Percentiles rank a stretch among this genome's conserved stretches.
phyloP scores from a whole-genome alignment of 768 basidiomycete genomes.

The Auricularia sp. region DNA sequence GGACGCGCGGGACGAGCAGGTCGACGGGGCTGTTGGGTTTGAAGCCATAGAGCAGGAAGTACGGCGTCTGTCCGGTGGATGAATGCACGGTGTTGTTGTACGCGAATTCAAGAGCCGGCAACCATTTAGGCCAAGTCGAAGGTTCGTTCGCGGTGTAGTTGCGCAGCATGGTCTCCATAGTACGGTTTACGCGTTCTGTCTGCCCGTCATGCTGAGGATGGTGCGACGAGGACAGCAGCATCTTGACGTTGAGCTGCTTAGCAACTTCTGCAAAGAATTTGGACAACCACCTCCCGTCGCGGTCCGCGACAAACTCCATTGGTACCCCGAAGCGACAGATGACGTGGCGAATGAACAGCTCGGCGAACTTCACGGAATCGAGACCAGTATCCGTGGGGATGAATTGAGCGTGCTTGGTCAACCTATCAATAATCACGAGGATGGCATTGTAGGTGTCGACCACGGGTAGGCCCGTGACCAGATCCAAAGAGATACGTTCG shows the following conservation, averaged over 20 bases:
- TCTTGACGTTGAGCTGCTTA: not conserved
- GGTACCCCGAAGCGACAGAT: constrained; percentile 8
- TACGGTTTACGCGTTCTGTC: constrained; percentile 26
- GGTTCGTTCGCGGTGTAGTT: too few relatives aligned
- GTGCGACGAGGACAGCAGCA: constrained; percentile 7
- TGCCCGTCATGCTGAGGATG: constrained; percentile 27
- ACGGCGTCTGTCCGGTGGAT: constrained; percentile 20
- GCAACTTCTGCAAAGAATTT: not conserved
- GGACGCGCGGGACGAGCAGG: not conserved
- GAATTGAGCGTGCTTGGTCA: constrained; percentile 23
- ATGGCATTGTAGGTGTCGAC: constrained; percentile 10
- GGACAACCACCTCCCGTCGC: not conserved
- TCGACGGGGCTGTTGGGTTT: constrained; percentile 10
- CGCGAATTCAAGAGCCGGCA: too few relatives aligned
- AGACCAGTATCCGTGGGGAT: constrained; percentile 19
- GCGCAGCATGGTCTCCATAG: constrained; percentile 20
- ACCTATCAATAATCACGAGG: constrained; percentile 14
- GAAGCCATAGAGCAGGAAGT: constrained; percentile 21
- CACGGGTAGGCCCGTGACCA: too few relatives aligned
- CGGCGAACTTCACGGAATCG: constrained; percentile 21
- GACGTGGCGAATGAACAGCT: constrained; percentile 21
- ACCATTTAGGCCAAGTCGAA: too few relatives aligned
- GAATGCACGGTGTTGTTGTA: constrained; percentile 9
- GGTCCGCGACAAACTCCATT: constrained; percentile 6
- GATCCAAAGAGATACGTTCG: too few relatives aligned